Evolutionary conservation across 306 rosid species (phyloP).

Genomic region (apple (Malus domestica)): DNA sequence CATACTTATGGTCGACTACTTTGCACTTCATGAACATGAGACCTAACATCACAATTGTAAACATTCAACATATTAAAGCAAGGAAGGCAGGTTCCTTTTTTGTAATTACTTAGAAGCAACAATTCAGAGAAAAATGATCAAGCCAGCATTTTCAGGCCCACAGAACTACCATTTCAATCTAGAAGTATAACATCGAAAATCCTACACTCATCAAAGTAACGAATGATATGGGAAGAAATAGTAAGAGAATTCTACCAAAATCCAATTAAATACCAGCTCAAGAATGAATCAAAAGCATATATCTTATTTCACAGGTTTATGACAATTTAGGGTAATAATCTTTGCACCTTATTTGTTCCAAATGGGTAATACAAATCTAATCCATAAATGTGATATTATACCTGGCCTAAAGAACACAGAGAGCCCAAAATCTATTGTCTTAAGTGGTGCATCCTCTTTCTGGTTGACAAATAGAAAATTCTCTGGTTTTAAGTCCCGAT

Average conservation of each 20-base stretch:
- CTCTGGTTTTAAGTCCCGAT: slow-evolving; percentile 89
- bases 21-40: background rate
- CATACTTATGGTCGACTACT: background rate
- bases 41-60: background rate
- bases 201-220: background rate
- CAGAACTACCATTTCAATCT: background rate
- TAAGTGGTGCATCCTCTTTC: slow-evolving; percentile 73
- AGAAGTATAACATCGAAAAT: background rate
- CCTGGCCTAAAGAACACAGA: slow-evolving; percentile 89
- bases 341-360: background rate
- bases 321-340: background rate
- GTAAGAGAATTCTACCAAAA: background rate
- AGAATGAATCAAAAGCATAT: background rate
- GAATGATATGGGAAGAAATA: background rate
- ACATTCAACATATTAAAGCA: background rate
- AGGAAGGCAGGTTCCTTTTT: background rate
- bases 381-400: slow-evolving; percentile 9
- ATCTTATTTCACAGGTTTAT: background rate
- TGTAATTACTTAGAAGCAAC: background rate
- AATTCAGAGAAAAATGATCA: background rate
- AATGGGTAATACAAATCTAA: background rate
- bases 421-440: slow-evolving; percentile 92
- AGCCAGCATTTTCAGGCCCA: background rate
- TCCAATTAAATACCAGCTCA: background rate
- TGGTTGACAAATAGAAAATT: slow-evolving; percentile 66